Evolutionary conservation across 148 eudicot genomes (phyloP).

Genomic region (Chenopodium quinoa): DNA sequence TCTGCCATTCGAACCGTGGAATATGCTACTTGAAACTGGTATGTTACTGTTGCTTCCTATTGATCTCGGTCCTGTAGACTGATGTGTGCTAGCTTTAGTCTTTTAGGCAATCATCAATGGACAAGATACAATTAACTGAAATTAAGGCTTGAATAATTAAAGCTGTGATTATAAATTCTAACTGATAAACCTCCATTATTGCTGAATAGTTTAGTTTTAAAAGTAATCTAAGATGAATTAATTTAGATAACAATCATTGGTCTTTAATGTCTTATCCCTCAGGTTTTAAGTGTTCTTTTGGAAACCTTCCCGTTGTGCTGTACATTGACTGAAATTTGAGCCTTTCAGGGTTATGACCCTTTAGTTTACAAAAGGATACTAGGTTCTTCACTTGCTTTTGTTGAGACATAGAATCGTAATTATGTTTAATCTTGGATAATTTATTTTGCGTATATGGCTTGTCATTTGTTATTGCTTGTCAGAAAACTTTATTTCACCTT

Average conservation of each 20-base stretch:
- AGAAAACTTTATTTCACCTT: not conserved
- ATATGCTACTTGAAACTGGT: constrained; percentile 80
- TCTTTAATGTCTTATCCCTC: not conserved
- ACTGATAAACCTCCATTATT: not conserved
- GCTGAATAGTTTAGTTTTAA: not conserved
- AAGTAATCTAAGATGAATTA: not conserved
- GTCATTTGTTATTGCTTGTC: not conserved
- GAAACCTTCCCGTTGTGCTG: too few relatives aligned
- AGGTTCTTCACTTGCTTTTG: not conserved
- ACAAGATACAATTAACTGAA: not conserved
- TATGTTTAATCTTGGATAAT: not conserved
- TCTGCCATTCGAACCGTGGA: constrained; percentile 83
- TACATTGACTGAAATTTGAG: not conserved
- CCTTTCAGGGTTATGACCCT: not conserved
- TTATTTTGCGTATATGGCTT: not conserved
- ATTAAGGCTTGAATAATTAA: not conserved
- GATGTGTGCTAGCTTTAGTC: not conserved
- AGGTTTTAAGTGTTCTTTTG: too few relatives aligned
- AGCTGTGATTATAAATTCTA: not conserved
- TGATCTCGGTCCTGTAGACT: not conserved
- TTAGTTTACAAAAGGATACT: not conserved
- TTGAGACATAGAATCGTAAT: not conserved
- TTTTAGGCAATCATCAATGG: not conserved
- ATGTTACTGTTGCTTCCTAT: constrained; percentile 18
- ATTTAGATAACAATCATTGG: not conserved